Percentiles rank a stretch among this genome's conserved stretches.
These are phyloP conservation scores for Phytophthora foliorum DNA, from an alignment of 352 stramenopile genomes.

Conservation along the genomic window DNA sequence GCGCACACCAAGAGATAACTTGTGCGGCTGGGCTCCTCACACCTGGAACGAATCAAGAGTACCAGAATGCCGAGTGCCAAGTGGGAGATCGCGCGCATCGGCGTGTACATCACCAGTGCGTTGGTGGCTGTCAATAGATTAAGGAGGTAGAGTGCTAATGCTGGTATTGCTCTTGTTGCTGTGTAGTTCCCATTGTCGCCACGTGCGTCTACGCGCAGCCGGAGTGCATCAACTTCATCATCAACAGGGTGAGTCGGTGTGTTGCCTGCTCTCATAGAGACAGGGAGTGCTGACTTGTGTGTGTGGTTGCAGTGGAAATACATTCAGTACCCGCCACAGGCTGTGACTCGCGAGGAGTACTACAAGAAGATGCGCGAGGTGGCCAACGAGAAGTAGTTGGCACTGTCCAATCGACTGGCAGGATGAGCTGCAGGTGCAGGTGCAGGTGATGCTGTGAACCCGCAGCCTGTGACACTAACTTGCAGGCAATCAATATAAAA, in stretches of 20 bases:
- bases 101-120: constrained; percentile 77
- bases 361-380: constrained; percentile 82
- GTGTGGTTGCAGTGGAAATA: constrained; percentile 74
- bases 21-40: constrained; percentile 9
- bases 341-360: constrained; percentile 80
- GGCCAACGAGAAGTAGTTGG: constrained; percentile 57
- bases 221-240: constrained; percentile 86
- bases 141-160: constrained; percentile 4
- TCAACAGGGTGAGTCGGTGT: constrained; percentile 54
- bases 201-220: constrained; percentile 89
- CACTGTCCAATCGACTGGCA: background rate
- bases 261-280: background rate
- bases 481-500: constrained; percentile 22
- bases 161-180: background rate
- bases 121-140: background rate
- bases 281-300: background rate
- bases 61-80: constrained; percentile 67
- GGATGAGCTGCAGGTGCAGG: background rate
- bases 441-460: background rate
- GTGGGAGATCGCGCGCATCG: constrained; percentile 76
- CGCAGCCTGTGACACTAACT: background rate
- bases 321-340: constrained; percentile 86
- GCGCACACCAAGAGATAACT: background rate
- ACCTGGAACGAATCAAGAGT: constrained; percentile 15
- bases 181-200: constrained; percentile 75